Conservation (phyloP, 1,139 yeast genomes). For the Kurtzmaniella quercitrusa region DNA sequence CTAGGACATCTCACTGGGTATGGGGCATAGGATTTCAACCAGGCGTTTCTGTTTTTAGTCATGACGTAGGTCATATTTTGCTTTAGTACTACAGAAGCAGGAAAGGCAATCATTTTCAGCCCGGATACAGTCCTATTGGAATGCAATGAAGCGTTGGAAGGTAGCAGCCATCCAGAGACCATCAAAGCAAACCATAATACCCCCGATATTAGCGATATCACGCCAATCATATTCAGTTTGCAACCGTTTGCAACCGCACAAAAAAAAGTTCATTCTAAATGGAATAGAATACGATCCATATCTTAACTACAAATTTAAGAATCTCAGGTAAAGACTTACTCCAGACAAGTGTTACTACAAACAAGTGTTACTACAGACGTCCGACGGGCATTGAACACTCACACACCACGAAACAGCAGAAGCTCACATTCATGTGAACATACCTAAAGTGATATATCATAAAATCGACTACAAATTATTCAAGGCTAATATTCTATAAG, state of each 20-base stretch:
- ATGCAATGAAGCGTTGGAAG: neutral
- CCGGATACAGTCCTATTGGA: neutral
- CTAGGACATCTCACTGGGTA: conserved; percentile 39
- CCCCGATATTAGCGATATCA: neutral
- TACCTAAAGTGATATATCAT: too few relatives aligned
- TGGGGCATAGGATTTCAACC: conserved; percentile 33
- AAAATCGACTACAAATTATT: too few relatives aligned
- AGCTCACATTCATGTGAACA: too few relatives aligned
- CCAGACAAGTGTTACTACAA: too few relatives aligned
- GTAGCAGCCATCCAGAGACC: neutral
- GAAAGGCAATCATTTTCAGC: neutral
- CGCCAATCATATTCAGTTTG: neutral
- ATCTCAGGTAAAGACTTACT: too few relatives aligned
- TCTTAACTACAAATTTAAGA: too few relatives aligned
- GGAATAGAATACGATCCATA: too few relatives aligned
- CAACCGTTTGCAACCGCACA: too few relatives aligned
- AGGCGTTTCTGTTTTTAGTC: conserved; percentile 3
- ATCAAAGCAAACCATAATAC: neutral
- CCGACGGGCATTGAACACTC: too few relatives aligned
- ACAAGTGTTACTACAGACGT: too few relatives aligned
- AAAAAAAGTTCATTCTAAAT: neutral
- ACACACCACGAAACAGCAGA: too few relatives aligned
- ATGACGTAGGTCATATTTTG: conserved; percentile 1
- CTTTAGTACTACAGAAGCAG: neutral
- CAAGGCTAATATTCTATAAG: conserved; percentile 10